Base-by-base conservation (phyloP, 1,284 basidiomycete genomes). In the Ustilago loliicola region DNA sequence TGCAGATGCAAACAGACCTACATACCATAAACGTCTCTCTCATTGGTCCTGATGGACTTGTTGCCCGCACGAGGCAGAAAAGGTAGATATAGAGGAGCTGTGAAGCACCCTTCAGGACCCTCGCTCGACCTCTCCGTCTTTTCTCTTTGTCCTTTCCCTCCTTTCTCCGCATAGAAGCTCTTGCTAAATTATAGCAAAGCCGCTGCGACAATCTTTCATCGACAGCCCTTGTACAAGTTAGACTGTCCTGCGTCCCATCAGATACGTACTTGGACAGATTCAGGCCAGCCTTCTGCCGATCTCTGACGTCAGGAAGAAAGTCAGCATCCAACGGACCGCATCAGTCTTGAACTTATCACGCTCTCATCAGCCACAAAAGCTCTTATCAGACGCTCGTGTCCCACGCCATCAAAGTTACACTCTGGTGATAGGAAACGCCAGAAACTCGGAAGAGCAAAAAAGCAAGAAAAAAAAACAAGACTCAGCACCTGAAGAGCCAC, bases 281-380 rank as follows among this genome's bases (percentile, higher is more conserved):
- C 34, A 36, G 10, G 9, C 34, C 5, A 45, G 42, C 8, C 19
- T 21, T 45, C 42, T n/a, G 17, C 19, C n/a, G 11, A 21, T 45
- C 21, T 45, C 42, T 45, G 42, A 45, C n/a, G n/a, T 45, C n/a
- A 45, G 17, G 36, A 11, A 17, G 21, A 19, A 21, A 45, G 17
- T 19, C 19, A 17, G 38, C 1, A 19, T 7, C 38, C 13, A 9
- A 40, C 19, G 11, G 38, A 40, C 17, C 19, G 17, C 19, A 19
- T 17, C 38, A 15, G 38, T 17, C 34, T 36, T 40, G 15, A 7
- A 40, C 38, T 40, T 40, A 40, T 40, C 38, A 15, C 17, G 11
- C 38, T 40, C n/a, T 45, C 42, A n/a, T 45, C 48, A 50, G 48
- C 48, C 27, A 50, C 48, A 29, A 50, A 50, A 50, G 48, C 48